A percentile compares a stretch with the other conserved stretches of the same genome.
Conservation (phyloP, 2,329 filamentous ascomycete genomes). For the Orbilia ellipsospora region DNA sequence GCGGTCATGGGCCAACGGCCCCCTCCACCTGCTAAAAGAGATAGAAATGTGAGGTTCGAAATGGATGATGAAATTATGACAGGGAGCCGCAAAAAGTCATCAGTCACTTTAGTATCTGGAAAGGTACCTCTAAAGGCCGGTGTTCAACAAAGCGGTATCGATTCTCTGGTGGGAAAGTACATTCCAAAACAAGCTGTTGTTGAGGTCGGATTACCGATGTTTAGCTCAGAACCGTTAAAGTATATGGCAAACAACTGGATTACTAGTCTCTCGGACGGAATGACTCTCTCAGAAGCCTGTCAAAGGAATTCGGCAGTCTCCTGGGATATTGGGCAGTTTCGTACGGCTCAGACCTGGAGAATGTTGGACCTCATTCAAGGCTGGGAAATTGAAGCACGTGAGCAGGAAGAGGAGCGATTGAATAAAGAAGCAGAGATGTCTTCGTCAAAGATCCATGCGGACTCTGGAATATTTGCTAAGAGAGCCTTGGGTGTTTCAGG, state of each 20-base stretch:
- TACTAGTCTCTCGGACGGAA: conserved; percentile 54
- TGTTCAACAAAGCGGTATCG: conserved; percentile 50
- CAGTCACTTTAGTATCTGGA: conserved; percentile 49
- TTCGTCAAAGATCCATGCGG: conserved; percentile 21
- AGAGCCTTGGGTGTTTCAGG: conserved; percentile 42
- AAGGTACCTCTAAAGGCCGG: conserved; percentile 49
- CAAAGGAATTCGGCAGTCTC: conserved; percentile 56
- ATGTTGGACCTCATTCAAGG: conserved; percentile 57
- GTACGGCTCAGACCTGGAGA: conserved; percentile 58
- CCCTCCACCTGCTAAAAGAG: conserved; percentile 54
- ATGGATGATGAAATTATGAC: conserved; percentile 57
- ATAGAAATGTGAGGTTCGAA: conserved; percentile 55
- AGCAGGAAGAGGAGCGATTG: conserved; percentile 41
- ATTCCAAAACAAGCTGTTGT: conserved; percentile 57
- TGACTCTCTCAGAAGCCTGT: conserved; percentile 57
- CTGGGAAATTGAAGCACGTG: conserved; percentile 55
- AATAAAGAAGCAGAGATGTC: conserved; percentile 46
- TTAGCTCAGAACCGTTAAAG: conserved; percentile 57
- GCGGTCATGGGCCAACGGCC: conserved; percentile 56
- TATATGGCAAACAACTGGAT: conserved; percentile 57
- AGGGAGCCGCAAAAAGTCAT: conserved; percentile 54
- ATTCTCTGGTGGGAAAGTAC: conserved; percentile 56
- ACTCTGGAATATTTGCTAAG: conserved; percentile 45
- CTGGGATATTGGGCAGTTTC: conserved; percentile 57
- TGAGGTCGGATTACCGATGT: conserved; percentile 57